Evolutionary conservation across 441 rosid genomes (phyloP).

Genomic region (Erodium trifolium): DNA sequence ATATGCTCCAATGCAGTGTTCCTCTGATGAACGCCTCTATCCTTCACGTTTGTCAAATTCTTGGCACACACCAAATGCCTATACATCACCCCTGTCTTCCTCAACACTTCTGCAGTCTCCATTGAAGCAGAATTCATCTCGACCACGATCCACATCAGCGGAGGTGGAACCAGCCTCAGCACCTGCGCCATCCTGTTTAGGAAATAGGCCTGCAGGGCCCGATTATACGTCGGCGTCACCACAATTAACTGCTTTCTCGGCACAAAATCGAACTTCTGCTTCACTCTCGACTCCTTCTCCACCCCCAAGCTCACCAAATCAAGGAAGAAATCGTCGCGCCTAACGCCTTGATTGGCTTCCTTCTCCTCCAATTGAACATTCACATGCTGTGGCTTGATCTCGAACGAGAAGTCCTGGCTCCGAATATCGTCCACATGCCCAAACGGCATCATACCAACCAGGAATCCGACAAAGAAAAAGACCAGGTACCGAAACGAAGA

Average conservation of each 20-base stretch:
- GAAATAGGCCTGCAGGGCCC: slow-evolving; percentile 69
- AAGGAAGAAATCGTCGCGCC: not conserved
- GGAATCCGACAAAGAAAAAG: not conserved
- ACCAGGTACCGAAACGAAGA: not conserved
- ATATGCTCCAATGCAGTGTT: slow-evolving; percentile 75
- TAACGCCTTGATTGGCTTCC: not conserved
- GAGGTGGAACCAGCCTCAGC: slow-evolving; percentile 64
- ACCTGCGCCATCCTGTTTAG: slow-evolving; percentile 69
- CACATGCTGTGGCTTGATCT: slow-evolving; percentile 4
- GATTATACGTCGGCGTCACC: slow-evolving; percentile 78
- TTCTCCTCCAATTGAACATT: slow-evolving; percentile 2
- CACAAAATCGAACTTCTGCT: not conserved
- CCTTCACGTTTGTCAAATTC: slow-evolving; percentile 53
- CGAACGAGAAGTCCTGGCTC: slow-evolving; percentile 7
- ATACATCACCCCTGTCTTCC: slow-evolving; percentile 81
- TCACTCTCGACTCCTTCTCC: slow-evolving; percentile 8
- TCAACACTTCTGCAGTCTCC: slow-evolving; percentile 80
- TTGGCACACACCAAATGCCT: slow-evolving; percentile 58
- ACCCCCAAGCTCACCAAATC: slow-evolving; percentile 4
- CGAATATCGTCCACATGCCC: slow-evolving; percentile 1
- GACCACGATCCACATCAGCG: slow-evolving; percentile 86
- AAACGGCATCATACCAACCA: slow-evolving; percentile 2
- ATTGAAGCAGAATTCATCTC: slow-evolving; percentile 53
- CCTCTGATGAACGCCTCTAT: slow-evolving; percentile 79
- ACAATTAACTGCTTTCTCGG: slow-evolving; percentile 59